Evolutionary conservation across 805 yeast genomes (phyloP), one percentile per base, ranked within the genome.

Genomic region (Groenewaldozyma tartarivorans): DNA sequence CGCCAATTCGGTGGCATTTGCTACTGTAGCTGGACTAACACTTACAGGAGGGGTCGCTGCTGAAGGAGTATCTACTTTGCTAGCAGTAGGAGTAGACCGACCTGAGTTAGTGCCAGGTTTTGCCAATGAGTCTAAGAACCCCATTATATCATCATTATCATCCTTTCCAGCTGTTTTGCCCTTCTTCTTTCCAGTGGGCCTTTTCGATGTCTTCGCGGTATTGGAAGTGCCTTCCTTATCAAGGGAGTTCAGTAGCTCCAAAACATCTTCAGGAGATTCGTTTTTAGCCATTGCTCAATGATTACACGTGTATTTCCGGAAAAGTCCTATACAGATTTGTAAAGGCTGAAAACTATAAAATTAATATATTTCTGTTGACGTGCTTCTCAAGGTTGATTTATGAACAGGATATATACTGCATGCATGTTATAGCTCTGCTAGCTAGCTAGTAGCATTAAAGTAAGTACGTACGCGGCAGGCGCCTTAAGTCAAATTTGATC

Each of bases 111-210:
- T 45, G 17, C 41, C 44, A 26, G 45, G 48, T 40, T 51, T 57
- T 27, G 66, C 50, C 22, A 67, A 50, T 38, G 66, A 61, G 45
- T 66, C 71, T 22, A 67, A 48, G 38, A 67, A 64, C 5, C 66
- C 71, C 43, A 65, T 54, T 22, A 67, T 53, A 27, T 67, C 69
- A n/a, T 64, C 65, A 36, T 64, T 62, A 35, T 54, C 51, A 40
- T 55, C 35, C 21, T 30, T 19, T 3, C 24, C 30, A 20, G 41
- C 17, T 20, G 33, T 35, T 15, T 48, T 18, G 20, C 22, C 16
- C 20, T n/a, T 35, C 22, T 31, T 31, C 15, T 20, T 24, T 13
- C 24, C 31, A 4, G 36, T 42, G 26, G 35, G 29, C 5, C 15
- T 5, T n/a, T 19, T 32, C 6, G 41, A 20, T 26, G 19, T 17